Evolutionary conservation across 2,329 filamentous ascomycete species (phyloP), one percentile per base, ranked within the genome.

Genomic region (Elsinoe ampelina): DNA sequence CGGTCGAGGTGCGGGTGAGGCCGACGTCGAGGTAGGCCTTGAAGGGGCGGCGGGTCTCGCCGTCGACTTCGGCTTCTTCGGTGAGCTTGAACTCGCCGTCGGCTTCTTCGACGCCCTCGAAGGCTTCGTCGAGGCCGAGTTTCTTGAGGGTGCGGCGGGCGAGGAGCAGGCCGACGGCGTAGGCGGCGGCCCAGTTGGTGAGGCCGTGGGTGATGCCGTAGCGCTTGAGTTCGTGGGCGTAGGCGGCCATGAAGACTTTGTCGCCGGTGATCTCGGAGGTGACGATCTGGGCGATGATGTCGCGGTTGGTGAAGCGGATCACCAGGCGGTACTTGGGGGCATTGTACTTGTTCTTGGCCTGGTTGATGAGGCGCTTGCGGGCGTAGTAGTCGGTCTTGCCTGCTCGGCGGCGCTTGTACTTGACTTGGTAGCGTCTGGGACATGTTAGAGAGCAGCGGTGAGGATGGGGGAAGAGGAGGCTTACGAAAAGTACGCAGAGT

Each of bases 261-360:
- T 98, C 93, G 72, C 93, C 93, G 66, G 82, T 84, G 80, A 98
- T 87, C 83, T 98, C 93, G 61, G 93, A 95, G 73, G 83, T 87
- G 75, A 98, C 84, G 75, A 98, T 93, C 82, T 98, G 93, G 80
- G 84, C 85, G 80, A 97, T 87, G 81, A 97, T 95, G 83, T 98
- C 92, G 78, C 90, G 89, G 87, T 97, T 71, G 66, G 69, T 71
- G 69, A 72, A 72, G 64, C 93, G 93, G 75, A 98, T 89, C 67
- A 98, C 93, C 73, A 98, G 87, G 73, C 93, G 89, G 87, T 98
- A 97, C 85, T 98, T 98, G 79, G 93, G 93, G 64, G 93, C 87
- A 80, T 95, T 95, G 87, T 97, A 98, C 87, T 98, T 98, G 89
- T 98, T 98, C 89, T 97, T 98, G 80, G 93, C 93, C 84, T 98